Base-by-base conservation (phyloP, 2,329 filamentous ascomycete species). In the Penicillium nordicum region DNA sequence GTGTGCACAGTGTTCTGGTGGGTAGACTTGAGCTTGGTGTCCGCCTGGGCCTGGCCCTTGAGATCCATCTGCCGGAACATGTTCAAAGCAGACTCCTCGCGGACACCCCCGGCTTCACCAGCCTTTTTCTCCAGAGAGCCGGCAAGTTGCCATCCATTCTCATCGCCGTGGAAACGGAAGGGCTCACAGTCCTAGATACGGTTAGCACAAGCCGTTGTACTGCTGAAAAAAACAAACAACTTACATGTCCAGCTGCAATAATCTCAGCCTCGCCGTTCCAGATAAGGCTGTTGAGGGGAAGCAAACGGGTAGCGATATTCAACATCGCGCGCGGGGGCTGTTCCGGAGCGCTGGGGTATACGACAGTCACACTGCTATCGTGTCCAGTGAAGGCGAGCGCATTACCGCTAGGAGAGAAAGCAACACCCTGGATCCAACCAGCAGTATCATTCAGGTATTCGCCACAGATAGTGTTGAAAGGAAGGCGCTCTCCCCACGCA, bases 41-140 rank as follows among this genome's bases (percentile, higher is more conserved):
- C 92, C 69, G 96, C 92, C 71, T 90, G 90, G 54, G 82, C 80
- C 77, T 96, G 96, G 60, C 94, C 94, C 82, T 94, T 96, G 63
- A 99, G 82, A 76, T 99, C 94, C 94, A 99, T 97, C 79, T 97
- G 92, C 69, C 87, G 86, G 79, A 99, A 99, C 91, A 97, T 96
- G 76, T 97, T 96, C 73, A 97, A 80, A 25, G 94, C 94, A 63
- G 89, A 94, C 74, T 97, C 94, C 76, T 97, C 94, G 32, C 88
- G 83, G 57, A 80, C 79, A 56, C 82, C 86, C 2, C 76, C 78
- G 53, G 80, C 73, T 41, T 84, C 79, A 5, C 82, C 78, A 48
- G 84, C 81, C 76, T 92, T 92, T 47, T 80, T 79, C 77, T 97
- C 92, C 59, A 97, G 79, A 4, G 90, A 88, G 32, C 92, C 92